These are phyloP conservation scores for Heracleum sosnowskyi DNA, from an alignment of 129 eudicot genomes.

Conservation along the genomic window DNA sequence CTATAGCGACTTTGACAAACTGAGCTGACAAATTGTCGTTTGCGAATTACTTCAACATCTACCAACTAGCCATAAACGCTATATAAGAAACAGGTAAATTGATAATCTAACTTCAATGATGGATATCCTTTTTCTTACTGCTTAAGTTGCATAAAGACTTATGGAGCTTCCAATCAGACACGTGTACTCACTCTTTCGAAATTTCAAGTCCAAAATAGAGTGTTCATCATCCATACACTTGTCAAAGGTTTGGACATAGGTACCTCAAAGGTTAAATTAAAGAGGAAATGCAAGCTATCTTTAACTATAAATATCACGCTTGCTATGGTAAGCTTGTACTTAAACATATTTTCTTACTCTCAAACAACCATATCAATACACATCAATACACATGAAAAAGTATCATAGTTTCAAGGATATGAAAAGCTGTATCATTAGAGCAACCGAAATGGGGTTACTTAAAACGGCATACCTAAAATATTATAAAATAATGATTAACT, in stretches of 20 bases:
- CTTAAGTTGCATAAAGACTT: neutral
- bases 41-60: neutral
- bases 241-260: neutral
- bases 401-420: too few relatives aligned
- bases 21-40: neutral
- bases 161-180: neutral
- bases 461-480: too few relatives aligned
- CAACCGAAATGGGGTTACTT: too few relatives aligned
- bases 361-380: too few relatives aligned
- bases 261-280: too few relatives aligned
- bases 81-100: neutral
- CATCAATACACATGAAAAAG: too few relatives aligned
- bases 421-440: too few relatives aligned
- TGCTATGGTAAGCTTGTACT: too few relatives aligned
- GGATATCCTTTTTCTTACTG: neutral
- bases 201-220: too few relatives aligned
- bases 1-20: neutral
- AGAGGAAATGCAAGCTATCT: neutral
- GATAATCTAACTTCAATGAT: neutral
- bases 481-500: too few relatives aligned
- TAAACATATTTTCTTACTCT: too few relatives aligned
- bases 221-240: neutral
- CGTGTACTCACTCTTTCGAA: neutral
- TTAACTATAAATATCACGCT: too few relatives aligned
- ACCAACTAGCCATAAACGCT: neutral